These are phyloP conservation scores for Funneliformis geosporum DNA, from an alignment of 192 early-diverging fungal species.

Conservation along the genomic window DNA sequence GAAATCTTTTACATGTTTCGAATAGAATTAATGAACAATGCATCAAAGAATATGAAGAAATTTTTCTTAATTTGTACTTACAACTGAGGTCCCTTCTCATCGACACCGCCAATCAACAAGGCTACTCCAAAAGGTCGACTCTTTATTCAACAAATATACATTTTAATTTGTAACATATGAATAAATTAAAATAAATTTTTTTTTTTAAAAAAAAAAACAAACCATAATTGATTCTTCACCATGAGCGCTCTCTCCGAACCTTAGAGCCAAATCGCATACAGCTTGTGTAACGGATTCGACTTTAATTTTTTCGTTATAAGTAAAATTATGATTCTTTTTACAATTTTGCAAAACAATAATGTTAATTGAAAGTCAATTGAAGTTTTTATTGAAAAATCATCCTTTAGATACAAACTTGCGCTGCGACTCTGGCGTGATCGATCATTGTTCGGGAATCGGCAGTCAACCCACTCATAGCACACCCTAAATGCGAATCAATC, in stretches of 20 bases:
- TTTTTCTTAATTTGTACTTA: constrained; percentile 53
- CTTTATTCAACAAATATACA: constrained; percentile 42
- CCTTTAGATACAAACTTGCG: constrained; percentile 66
- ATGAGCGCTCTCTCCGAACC: constrained; percentile 96
- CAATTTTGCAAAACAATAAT: neutral
- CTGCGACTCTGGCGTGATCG: constrained; percentile 94
- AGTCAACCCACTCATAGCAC: constrained; percentile 95
- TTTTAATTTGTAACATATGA: neutral
- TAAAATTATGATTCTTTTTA: constrained; percentile 87
- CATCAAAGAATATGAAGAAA: neutral
- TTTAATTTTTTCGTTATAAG: constrained; percentile 93
- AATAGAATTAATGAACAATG: neutral
- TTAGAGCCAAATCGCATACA: constrained; percentile 95
- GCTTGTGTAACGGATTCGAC: constrained; percentile 97
- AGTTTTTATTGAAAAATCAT: neutral
- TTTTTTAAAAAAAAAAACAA: constrained; percentile 21
- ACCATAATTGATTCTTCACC: constrained; percentile 98
- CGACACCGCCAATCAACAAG: constrained; percentile 93
- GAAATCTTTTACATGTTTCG: constrained; percentile 58
- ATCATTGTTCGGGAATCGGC: constrained; percentile 98
- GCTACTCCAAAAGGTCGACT: constrained; percentile 99
- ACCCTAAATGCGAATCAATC: constrained; percentile 93
- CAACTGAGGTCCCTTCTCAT: constrained; percentile 97
- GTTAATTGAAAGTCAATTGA: neutral
- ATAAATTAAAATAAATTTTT: neutral